Conservation (phyloP, 2,329 filamentous ascomycete genomes). For the Pyrenochaeta sp. region DNA sequence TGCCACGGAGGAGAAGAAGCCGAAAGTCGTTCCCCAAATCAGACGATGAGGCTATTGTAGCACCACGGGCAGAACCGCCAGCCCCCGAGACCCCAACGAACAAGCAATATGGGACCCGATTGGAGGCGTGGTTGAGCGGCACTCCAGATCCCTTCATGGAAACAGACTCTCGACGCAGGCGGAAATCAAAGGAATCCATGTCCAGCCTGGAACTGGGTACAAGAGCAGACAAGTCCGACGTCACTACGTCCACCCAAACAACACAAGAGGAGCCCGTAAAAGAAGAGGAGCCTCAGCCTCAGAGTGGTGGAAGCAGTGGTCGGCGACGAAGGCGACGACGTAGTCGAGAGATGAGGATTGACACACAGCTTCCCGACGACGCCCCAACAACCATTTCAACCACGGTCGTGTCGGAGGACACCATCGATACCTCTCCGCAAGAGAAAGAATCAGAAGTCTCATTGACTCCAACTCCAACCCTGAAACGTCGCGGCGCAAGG, state of each 20-base stretch:
- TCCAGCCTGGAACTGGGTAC: conserved; percentile 36
- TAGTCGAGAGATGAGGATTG: conserved; percentile 36
- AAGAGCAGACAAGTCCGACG: conserved; percentile 34
- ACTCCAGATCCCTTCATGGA: conserved; percentile 65
- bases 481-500: conserved; percentile 50
- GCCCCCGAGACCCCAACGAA: conserved; percentile 43
- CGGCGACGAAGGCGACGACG: conserved; percentile 36
- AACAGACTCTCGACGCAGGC: conserved; percentile 47
- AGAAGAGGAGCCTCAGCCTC: conserved; percentile 27
- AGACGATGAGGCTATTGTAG: conserved; percentile 26
- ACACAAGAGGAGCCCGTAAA: conserved; percentile 27
- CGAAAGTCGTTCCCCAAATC: conserved; percentile 34
- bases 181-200: conserved; percentile 38
- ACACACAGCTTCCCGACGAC: conserved; percentile 31
- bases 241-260: conserved; percentile 29
- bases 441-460: conserved; percentile 27
- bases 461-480: conserved; percentile 35
- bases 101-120: conserved; percentile 59
- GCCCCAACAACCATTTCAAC: conserved; percentile 28
- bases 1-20: conserved; percentile 27
- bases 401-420: conserved; percentile 27
- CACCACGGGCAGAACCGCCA: conserved; percentile 23
- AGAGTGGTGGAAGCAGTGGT: conserved; percentile 32
- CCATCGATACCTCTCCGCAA: conserved; percentile 20
- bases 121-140: conserved; percentile 68